phyloP scores from a whole-genome alignment of 331 rosid genomes.

The Malus hybrid region DNA sequence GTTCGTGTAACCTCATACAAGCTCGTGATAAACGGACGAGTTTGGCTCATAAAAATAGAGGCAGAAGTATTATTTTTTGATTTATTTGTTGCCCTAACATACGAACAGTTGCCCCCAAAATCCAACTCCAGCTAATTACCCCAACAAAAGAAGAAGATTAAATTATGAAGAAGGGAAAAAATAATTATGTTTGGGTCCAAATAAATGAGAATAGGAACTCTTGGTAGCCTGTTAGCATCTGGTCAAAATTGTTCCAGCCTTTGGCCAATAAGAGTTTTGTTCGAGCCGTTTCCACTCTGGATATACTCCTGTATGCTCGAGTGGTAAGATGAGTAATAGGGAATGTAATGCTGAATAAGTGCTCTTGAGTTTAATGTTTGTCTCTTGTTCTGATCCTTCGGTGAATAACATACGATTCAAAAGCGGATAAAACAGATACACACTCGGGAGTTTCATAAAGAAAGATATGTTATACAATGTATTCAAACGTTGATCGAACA shows the following conservation, averaged over 20 bases:
- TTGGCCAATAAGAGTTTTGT: background rate
- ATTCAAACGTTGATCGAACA: background rate
- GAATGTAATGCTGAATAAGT: background rate
- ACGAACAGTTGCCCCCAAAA: background rate
- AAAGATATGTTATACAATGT: background rate
- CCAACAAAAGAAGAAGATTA: background rate
- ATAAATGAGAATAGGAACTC: background rate
- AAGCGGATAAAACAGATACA: background rate
- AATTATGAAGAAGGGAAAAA: background rate
- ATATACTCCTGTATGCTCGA: background rate
- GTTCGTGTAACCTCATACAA: background rate
- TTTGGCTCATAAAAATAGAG: background rate
- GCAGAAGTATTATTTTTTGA: background rate
- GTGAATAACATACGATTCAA: background rate
- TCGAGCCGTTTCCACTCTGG: background rate
- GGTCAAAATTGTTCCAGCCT: slow-evolving; percentile 14
- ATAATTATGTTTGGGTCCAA: background rate
- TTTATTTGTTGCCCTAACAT: background rate
- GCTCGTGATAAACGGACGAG: background rate
- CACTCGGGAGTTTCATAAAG: background rate
- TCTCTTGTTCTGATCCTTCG: background rate
- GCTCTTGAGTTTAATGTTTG: background rate
- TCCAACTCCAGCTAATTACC: background rate
- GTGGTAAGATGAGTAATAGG: background rate
- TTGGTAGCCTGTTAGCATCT: slow-evolving; percentile 5